Conservation (phyloP, 352 stramenopile species). For the Pythium periplocum region DNA sequence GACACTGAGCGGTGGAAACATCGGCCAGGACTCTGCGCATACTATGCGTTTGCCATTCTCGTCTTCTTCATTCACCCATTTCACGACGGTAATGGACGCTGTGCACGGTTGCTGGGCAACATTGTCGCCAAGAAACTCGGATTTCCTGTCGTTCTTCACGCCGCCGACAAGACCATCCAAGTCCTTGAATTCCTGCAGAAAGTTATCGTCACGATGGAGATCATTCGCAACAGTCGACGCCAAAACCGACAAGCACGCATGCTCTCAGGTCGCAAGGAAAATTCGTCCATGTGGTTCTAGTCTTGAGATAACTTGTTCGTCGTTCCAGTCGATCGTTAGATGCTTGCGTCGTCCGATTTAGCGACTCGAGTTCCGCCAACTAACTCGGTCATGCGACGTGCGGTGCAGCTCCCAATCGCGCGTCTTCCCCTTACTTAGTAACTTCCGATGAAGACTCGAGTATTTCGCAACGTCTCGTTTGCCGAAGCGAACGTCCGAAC, state of each 20-base stretch:
- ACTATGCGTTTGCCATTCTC: conserved; percentile 74
- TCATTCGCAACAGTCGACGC: conserved; percentile 48
- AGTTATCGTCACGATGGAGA: conserved; percentile 64
- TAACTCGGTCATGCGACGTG: too few species aligned
- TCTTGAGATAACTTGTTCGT: neutral
- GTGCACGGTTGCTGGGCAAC: conserved; percentile 67
- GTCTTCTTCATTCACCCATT: conserved; percentile 87
- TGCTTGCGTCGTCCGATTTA: too few species aligned
- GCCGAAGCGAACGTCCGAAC: too few species aligned
- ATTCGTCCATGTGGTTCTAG: conserved; percentile 82
- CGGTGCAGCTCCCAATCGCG: too few species aligned
- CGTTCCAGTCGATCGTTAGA: too few species aligned
- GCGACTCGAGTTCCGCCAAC: too few species aligned
- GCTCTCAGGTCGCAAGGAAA: conserved; percentile 56
- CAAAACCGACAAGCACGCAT: conserved; percentile 41
- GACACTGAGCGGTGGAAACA: conserved; percentile 28
- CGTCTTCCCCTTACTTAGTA: too few species aligned
- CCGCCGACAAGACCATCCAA: conserved; percentile 81
- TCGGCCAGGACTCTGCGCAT: conserved; percentile 59
- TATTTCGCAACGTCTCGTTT: too few species aligned
- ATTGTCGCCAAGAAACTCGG: conserved; percentile 69
- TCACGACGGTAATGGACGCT: conserved; percentile 77
- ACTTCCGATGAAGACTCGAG: too few species aligned
- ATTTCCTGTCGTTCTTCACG: conserved; percentile 51
- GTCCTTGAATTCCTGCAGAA: conserved; percentile 68